Conservation (phyloP, 441 rosid genomes). For the Jatropha multifida region DNA sequence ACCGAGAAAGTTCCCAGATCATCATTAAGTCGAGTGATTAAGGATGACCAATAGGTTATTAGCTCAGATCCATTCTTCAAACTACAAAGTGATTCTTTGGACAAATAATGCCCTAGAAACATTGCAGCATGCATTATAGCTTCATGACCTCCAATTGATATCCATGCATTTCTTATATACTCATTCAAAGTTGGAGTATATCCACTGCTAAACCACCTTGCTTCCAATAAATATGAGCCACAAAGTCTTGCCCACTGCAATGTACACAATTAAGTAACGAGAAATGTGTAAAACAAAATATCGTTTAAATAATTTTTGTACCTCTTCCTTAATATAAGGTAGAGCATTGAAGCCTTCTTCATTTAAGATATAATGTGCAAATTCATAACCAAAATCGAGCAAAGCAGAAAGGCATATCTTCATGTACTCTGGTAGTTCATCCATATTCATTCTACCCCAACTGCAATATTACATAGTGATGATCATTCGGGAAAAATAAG, state of each 20-base stretch:
- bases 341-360: conserved; percentile 19
- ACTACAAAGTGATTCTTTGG: too few relatives aligned
- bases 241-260: too few relatives aligned
- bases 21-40: conserved; percentile 1
- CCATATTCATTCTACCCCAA: conserved; percentile 26
- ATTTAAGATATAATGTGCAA: conserved; percentile 19
- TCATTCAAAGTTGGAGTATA: too few relatives aligned
- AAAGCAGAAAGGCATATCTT: conserved; percentile 27
- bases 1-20: not conserved
- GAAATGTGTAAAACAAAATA: too few relatives aligned
- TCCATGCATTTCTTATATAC: too few relatives aligned
- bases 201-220: too few relatives aligned
- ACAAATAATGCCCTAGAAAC: too few relatives aligned
- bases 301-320: not conserved
- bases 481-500: not conserved
- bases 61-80: too few relatives aligned
- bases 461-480: not conserved
- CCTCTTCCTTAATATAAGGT: conserved; percentile 22
- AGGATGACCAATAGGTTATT: not conserved
- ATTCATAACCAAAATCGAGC: conserved; percentile 19
- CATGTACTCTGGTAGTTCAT: conserved; percentile 36
- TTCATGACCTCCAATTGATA: too few relatives aligned
- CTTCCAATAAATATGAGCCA: too few relatives aligned
- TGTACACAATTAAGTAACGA: too few relatives aligned
- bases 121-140: too few relatives aligned